These are phyloP conservation scores for Whalleya microplaca DNA, from an alignment of 2,329 filamentous ascomycete species.

Conservation along the genomic window DNA sequence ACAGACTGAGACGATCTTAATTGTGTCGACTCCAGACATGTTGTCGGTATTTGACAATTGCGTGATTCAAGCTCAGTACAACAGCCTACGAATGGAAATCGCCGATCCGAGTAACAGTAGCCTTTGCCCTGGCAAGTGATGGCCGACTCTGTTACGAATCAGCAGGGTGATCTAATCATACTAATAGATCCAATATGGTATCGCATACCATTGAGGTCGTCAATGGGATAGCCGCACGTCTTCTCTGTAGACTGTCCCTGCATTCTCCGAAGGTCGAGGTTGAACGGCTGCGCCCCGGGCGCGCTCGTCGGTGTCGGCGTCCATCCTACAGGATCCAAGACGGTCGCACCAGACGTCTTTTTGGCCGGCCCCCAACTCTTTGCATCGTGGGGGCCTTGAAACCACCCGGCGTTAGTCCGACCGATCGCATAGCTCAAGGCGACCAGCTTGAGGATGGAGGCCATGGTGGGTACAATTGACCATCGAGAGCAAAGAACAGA, in stretches of 20 bases:
- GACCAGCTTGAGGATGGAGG: conserved; percentile 35
- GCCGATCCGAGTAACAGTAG: conserved; percentile 27
- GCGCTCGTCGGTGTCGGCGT: conserved; percentile 35
- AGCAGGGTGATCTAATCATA: conserved; percentile 10
- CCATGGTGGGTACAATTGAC: conserved; percentile 33
- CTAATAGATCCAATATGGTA: conserved; percentile 1
- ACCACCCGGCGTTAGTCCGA: conserved; percentile 30
- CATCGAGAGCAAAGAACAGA: conserved; percentile 20
- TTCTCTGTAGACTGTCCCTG: conserved; percentile 17
- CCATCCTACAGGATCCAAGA: conserved; percentile 31
- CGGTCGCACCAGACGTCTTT: conserved; percentile 21
- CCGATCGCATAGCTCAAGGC: conserved; percentile 34
- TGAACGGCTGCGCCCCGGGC: conserved; percentile 26
- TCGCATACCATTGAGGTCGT: conserved; percentile 30
- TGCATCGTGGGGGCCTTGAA: conserved; percentile 19
- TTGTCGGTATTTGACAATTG: conserved; percentile 33
- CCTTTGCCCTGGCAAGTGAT: conserved; percentile 26
- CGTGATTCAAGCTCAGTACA: conserved; percentile 28
- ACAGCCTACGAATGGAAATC: conserved; percentile 31
- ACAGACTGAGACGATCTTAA: conserved; percentile 15
- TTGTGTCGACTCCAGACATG: conserved; percentile 32
- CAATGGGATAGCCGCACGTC: conserved; percentile 33
- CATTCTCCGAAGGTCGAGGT: conserved; percentile 31
- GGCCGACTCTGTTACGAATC: conserved; percentile 27
- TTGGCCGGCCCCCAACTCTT: conserved; percentile 35